These are phyloP conservation scores for Friedmanniomyces simplex DNA, from an alignment of 495 filamentous ascomycete genomes.

Conservation along the genomic window DNA sequence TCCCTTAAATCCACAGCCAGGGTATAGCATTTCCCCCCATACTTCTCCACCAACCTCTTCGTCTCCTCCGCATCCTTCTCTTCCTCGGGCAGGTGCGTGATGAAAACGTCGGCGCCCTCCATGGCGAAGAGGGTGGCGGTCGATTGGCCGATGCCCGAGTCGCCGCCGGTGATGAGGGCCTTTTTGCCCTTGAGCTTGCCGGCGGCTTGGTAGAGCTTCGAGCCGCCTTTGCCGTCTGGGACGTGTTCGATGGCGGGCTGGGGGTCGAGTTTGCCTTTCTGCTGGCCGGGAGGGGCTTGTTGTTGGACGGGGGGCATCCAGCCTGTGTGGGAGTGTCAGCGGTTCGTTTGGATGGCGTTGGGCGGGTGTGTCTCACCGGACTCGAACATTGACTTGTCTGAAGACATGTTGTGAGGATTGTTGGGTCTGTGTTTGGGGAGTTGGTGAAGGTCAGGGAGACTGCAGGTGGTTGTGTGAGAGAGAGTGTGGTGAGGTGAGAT, in stretches of 20 bases:
- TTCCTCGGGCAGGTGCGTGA: conserved; percentile 66
- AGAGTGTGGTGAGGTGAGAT: no score
- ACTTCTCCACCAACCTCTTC: conserved; percentile 52
- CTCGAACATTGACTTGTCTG: conserved; percentile 40
- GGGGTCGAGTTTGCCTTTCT: conserved; percentile 50
- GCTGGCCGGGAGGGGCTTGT: conserved; percentile 57
- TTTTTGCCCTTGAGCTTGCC: conserved; percentile 66
- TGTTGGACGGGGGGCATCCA: conserved; percentile 59
- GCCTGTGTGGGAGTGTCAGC: conserved; percentile 36
- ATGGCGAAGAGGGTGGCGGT: conserved; percentile 70
- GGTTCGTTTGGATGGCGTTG: neutral
- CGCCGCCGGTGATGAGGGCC: conserved; percentile 73
- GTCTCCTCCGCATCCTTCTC: conserved; percentile 69
- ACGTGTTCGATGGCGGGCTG: conserved; percentile 55
- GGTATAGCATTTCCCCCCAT: conserved; percentile 52
- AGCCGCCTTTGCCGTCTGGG: conserved; percentile 58
- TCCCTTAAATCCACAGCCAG: conserved; percentile 51
- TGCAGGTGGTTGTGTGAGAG: neutral
- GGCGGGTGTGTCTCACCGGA: conserved; percentile 32
- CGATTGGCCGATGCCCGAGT: conserved; percentile 72
- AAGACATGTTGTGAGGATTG: conserved; percentile 7
- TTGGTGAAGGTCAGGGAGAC: neutral
- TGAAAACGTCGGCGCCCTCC: conserved; percentile 68
- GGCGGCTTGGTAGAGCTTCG: conserved; percentile 66
- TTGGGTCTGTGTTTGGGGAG: neutral